Evolutionary conservation across 1,139 yeast species (phyloP).

Genomic region (Yamadazyma diospyri): DNA sequence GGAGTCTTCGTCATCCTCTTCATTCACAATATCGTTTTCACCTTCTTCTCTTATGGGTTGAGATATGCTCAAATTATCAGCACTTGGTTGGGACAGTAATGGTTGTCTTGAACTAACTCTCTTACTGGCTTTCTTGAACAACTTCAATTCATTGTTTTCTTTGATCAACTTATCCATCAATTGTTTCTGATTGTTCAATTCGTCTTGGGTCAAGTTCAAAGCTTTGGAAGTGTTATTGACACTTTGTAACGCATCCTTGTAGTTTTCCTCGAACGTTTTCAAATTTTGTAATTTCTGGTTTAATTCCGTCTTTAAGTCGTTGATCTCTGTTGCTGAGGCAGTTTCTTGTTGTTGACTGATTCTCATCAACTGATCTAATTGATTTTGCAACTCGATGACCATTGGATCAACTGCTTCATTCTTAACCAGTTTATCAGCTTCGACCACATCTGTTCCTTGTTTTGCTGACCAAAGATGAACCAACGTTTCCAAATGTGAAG

Average conservation of each 20-base stretch:
- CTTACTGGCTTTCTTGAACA: constrained; percentile 45
- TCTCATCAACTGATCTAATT: constrained; percentile 43
- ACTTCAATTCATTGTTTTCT: constrained; percentile 68
- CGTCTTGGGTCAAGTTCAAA: constrained; percentile 67
- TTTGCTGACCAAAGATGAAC: constrained; percentile 32
- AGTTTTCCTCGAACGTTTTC: constrained; percentile 51
- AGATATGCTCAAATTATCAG: constrained; percentile 13
- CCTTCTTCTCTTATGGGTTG: constrained; percentile 15
- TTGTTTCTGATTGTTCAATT: constrained; percentile 58
- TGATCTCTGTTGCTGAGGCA: constrained; percentile 29
- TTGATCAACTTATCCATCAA: constrained; percentile 52
- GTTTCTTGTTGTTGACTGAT: constrained; percentile 38
- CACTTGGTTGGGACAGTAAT: constrained; percentile 12
- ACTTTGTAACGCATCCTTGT: constrained; percentile 67
- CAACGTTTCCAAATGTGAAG: constrained; percentile 38
- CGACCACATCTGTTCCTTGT: constrained; percentile 2
- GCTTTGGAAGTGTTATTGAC: constrained; percentile 77
- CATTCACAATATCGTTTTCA: constrained; percentile 5
- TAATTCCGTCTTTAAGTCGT: constrained; percentile 35
- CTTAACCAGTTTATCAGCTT: constrained; percentile 6
- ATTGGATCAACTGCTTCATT: constrained; percentile 22
- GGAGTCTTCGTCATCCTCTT: constrained; percentile 30
- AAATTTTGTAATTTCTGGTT: constrained; percentile 25
- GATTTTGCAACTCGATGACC: constrained; percentile 42
- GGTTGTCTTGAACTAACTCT: constrained; percentile 27